phyloP scores from a whole-genome alignment of 768 basidiomycete species.

The Dioszegia aurantiaca region DNA sequence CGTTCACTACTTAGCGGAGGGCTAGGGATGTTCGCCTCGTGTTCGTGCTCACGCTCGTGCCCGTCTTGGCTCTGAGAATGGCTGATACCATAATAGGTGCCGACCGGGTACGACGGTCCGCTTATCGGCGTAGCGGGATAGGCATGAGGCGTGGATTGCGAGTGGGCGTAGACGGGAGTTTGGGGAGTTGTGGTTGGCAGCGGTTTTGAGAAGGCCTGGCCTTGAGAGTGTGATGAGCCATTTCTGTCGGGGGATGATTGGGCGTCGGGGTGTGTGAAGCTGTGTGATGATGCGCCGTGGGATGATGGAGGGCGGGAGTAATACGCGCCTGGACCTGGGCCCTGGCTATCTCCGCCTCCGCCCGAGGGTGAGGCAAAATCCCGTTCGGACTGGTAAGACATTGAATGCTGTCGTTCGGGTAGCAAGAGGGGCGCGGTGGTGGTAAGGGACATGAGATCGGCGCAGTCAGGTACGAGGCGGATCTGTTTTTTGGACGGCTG shows the following conservation, averaged over 20 bases:
- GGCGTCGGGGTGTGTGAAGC: not conserved
- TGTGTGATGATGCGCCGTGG: not conserved
- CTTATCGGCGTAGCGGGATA: conserved; percentile 2
- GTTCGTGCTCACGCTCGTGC: not conserved
- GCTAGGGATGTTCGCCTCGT: conserved; percentile 23
- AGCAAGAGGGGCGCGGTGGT: not conserved
- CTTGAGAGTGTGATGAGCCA: conserved; percentile 1
- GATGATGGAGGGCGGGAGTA: conserved; percentile 7
- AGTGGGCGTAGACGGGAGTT: not conserved
- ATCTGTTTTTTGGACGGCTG: no score
- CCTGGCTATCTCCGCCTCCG: not conserved
- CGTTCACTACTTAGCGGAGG: conserved; percentile 38
- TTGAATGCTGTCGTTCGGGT: not conserved
- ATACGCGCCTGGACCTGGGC: not conserved
- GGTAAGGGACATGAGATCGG: conserved; percentile 2
- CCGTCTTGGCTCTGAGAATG: not conserved
- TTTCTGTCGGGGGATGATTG: conserved; percentile 3
- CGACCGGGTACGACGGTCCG: conserved; percentile 28
- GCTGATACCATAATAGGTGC: conserved; percentile 38
- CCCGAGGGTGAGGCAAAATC: not conserved
- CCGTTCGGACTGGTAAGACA: not conserved
- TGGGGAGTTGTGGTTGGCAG: conserved; percentile 3
- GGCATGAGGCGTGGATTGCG: not conserved
- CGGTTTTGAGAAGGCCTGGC: conserved; percentile 1
- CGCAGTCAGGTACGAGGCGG: not conserved